These are phyloP conservation scores for Colletotrichum musae DNA, from an alignment of 2,329 filamentous ascomycete species.

Conservation along the genomic window DNA sequence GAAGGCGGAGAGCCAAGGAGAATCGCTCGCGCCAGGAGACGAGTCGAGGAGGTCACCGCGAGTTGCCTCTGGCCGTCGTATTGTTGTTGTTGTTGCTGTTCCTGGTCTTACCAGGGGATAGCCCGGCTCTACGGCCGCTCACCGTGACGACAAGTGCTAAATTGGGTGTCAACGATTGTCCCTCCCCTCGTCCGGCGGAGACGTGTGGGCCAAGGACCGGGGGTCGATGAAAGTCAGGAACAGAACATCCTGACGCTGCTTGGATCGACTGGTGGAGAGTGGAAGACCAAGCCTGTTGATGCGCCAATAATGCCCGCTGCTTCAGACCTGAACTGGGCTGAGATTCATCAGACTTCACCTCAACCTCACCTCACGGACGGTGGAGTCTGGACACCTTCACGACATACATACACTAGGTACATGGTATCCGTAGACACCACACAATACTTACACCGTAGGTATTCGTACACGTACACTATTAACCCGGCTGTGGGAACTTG, in stretches of 20 bases:
- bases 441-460: no score
- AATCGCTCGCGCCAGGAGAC: conserved; percentile 6
- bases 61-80: conserved; percentile 7
- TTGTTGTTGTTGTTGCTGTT: conserved; percentile 22
- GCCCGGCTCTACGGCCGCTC: conserved; percentile 31
- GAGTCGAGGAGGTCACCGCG: conserved; percentile 15
- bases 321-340: not conserved
- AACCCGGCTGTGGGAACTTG: conserved; percentile 1
- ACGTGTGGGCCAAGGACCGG: no score
- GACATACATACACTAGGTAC: no score
- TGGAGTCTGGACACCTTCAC: not conserved
- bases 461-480: no score
- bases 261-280: no score
- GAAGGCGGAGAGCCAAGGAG: not conserved
- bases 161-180: conserved; percentile 28
- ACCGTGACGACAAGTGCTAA: conserved; percentile 40
- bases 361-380: not conserved
- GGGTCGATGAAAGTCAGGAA: no score
- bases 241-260: not conserved
- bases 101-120: conserved; percentile 32
- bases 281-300: no score
- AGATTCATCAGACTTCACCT: not conserved
- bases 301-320: not conserved
- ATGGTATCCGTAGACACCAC: no score
- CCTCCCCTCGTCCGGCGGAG: not conserved